Base-by-base conservation (phyloP, 345 rosid genomes). In the Camelina laxa region DNA sequence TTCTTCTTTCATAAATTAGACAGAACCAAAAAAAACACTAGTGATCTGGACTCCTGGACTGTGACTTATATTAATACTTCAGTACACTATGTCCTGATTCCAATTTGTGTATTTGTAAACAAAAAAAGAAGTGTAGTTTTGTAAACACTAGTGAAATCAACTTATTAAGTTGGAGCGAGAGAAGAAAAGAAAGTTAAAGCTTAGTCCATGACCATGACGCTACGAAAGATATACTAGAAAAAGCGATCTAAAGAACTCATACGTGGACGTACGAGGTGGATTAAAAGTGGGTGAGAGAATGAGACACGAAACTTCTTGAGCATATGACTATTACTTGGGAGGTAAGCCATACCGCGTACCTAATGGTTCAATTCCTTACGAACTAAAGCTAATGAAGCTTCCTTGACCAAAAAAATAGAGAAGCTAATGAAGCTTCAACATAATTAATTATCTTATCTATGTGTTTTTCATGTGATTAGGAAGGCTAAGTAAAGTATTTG, bases 401-500 rank as follows among this genome's bases (percentile, higher is more conserved):
- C 79, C 14, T 12, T 41, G 45, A 41, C 15, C 15, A 12, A 12
- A 13, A 12, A 41, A 63, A 27, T n/a, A 27, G 30, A 8, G 16
- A 19, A 53, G 64, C 49, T 69, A 75, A 30, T 19, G 68, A 75
- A 59, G 55, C 74, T 68, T 50, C 79, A 60, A 51, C 38, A 39
- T 39, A 12, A 58, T 58, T 57, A 49, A 49, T 49, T 38, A 53
- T 4, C 22, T 38, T 51, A 67, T 51, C 35, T 13, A 49, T 22
- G 39, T 44, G 9, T 51, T 67, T 42, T 49, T 54, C n/a, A 20
- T 44, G 79, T 53, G 50, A 75, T 69, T 54, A 69, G 33, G 65
- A 75, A 42, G 70, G 57, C 50, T 61, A 75, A 53, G 79, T 69
- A 42, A 61, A 61, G 70, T 61, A 69, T 61, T 69, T 75, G 69